Conservation (phyloP, 257 asterid species). For the Penstemon newberryi region DNA sequence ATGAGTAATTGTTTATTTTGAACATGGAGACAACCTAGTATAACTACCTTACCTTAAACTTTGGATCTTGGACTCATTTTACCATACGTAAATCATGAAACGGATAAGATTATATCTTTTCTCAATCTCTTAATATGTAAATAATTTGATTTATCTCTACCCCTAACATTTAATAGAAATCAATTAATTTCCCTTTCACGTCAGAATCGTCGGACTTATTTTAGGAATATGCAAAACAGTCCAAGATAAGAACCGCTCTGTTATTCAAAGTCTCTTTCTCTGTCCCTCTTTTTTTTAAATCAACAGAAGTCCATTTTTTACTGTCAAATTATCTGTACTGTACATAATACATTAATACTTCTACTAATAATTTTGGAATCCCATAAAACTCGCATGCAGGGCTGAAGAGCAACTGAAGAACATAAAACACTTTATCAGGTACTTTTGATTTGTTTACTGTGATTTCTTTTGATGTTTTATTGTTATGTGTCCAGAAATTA, state of each 20-base stretch:
- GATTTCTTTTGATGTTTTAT: not conserved
- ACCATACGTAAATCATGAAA: not conserved
- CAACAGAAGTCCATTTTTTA: constrained; percentile 2
- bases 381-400: not conserved
- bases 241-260: constrained; percentile 10
- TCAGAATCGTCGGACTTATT: constrained; percentile 4
- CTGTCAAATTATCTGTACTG: constrained; percentile 1
- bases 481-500: not conserved
- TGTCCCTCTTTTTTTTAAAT: not conserved
- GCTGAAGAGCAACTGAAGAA: not conserved
- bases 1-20: no score
- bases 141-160: not conserved
- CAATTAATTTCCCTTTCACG: constrained; percentile 24
- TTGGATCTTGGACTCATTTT: not conserved
- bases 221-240: constrained; percentile 21
- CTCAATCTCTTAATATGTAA: not conserved
- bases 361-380: not conserved
- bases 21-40: no score
- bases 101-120: not conserved
- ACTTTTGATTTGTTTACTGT: not conserved
- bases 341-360: not conserved
- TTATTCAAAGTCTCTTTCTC: constrained; percentile 11
- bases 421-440: constrained; percentile 4
- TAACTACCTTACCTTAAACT: no score
- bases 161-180: not conserved